phyloP scores from a whole-genome alignment of 225 moss, liverwort and hornwort genomes.

The Takakia lepidozioides region DNA sequence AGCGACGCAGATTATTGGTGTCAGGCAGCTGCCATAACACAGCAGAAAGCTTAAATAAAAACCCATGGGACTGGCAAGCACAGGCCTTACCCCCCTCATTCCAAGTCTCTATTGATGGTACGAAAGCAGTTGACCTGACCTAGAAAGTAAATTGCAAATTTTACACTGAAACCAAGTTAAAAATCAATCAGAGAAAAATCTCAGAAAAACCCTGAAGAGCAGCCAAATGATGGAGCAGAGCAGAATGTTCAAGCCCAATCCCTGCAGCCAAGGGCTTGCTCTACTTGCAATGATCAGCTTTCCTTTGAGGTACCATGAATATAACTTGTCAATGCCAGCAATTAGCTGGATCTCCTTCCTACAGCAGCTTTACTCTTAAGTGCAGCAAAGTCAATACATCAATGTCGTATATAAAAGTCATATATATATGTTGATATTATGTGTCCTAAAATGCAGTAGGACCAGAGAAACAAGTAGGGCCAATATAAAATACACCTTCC shows the following conservation, averaged over 20 bases:
- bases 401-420: not conserved
- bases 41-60: not conserved
- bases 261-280: too few relatives aligned
- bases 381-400: not conserved
- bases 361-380: constrained; percentile 2
- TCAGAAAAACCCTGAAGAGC: too few relatives aligned
- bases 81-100: too few relatives aligned
- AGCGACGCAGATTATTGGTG: constrained; percentile 47
- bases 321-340: not conserved
- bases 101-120: not conserved
- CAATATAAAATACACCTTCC: constrained; percentile 4
- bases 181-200: too few relatives aligned
- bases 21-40: constrained; percentile 34
- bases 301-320: too few relatives aligned
- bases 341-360: not conserved
- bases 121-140: not conserved
- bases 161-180: not conserved
- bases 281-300: too few relatives aligned
- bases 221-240: too few relatives aligned
- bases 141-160: not conserved
- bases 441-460: constrained; percentile 1
- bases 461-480: constrained; percentile 2
- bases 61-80: not conserved
- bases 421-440: not conserved
- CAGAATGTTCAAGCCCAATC: too few relatives aligned